Evolutionary conservation across 2,329 filamentous ascomycete species (phyloP).

Genomic region (Nannizzia gypsea): DNA sequence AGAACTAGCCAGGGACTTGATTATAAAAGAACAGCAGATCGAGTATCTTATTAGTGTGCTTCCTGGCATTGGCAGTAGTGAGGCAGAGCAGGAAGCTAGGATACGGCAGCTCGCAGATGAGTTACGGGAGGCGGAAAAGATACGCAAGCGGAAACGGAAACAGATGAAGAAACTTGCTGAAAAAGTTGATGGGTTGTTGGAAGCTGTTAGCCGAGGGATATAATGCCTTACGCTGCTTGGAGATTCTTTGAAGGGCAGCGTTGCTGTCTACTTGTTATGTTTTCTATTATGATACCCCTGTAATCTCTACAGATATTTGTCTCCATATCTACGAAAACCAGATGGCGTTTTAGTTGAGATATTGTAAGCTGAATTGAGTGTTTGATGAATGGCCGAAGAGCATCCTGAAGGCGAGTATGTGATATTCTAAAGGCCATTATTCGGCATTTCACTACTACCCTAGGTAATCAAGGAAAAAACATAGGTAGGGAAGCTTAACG

Average conservation of each 20-base stretch:
- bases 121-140: constrained; percentile 33
- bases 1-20: constrained; percentile 38
- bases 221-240: background rate
- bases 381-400: background rate
- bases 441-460: background rate
- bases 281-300: background rate
- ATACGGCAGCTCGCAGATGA: constrained; percentile 35
- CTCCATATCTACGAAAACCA: background rate
- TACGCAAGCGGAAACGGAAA: constrained; percentile 29
- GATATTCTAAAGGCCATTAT: background rate
- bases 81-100: constrained; percentile 34
- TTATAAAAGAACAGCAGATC: constrained; percentile 41
- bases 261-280: background rate
- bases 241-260: too few relatives aligned
- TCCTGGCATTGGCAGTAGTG: constrained; percentile 35
- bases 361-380: background rate
- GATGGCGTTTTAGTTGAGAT: background rate
- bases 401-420: background rate
- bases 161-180: constrained; percentile 33
- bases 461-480: background rate
- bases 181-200: constrained; percentile 33
- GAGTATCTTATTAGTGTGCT: constrained; percentile 37
- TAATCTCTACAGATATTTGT: background rate
- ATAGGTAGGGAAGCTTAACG: background rate
- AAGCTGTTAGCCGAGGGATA: constrained; percentile 27